Evolutionary conservation across 2,329 filamentous ascomycete species (phyloP), one percentile per base, ranked within the genome.

Genomic region (Helminthosporium solani): DNA sequence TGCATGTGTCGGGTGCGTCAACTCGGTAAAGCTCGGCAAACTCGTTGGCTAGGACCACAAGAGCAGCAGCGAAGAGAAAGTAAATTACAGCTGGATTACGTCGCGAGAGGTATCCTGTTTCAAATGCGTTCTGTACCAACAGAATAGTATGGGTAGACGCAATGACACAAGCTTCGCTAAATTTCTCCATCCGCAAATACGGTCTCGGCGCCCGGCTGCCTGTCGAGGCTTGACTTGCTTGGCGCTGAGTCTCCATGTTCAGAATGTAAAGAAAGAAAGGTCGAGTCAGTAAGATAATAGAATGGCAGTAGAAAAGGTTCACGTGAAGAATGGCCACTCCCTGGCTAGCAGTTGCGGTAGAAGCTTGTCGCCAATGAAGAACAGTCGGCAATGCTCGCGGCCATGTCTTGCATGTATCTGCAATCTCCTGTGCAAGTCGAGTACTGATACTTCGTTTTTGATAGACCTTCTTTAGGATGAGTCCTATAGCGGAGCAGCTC

Each of bases 261-360:
- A 84, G 71, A 11, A 83, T 73, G 46, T 78, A 80, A 12, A 85
- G 67, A 47, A 86, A 83, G 60, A 86, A 86, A 0, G 84, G 83
- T 21, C 84, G 74, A 1, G 81, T 84, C 1, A 87, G 73, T 0
- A 87, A 72, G 20, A 86, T 77, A 33, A 85, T 76, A 0, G 81
- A 80, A 58, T 86, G 82, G 44, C 77, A 80, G 46, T 85, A 80
- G 28, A 85, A 70, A 19, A 86, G 69, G 48, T 84, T 83, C 46
- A 79, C 72, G 52, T 86, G 83, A 5, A 86, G 66, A n/a, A 83
- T 77, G 3, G 80, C 78, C 27, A 85, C 77, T 3, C 78, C 77
- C 49, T 81, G 73, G 16, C 72, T 72, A n/a, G 76, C 69, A 23
- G 68, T 66, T 2, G 68, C 70, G 25, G 69, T 67, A 5, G 70